These are phyloP conservation scores for Larix kaempferi DNA, from an alignment of 75 land plant species.

Conservation along the genomic window DNA sequence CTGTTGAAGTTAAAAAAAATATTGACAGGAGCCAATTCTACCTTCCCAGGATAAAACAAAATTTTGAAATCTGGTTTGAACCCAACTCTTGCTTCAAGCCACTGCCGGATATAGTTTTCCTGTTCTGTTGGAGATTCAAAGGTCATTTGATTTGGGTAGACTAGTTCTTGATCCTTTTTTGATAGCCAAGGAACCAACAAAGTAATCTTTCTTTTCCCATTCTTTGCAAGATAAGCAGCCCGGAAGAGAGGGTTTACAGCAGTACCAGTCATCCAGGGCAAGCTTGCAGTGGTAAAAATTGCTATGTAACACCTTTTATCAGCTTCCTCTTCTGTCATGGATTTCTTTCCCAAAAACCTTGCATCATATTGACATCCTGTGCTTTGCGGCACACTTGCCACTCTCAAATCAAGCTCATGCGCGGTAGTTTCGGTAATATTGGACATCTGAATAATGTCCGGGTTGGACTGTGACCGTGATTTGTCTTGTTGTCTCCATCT, in stretches of 20 bases:
- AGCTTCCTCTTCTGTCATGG: slow-evolving; percentile 2
- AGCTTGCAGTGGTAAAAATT: slow-evolving; percentile 79
- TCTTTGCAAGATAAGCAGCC: slow-evolving; percentile 76
- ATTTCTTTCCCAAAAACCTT: neutral
- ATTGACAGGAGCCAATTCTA: slow-evolving; percentile 8
- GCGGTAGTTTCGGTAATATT: neutral
- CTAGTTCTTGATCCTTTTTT: slow-evolving; percentile 53
- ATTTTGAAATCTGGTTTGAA: slow-evolving; percentile 43
- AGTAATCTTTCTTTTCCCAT: slow-evolving; percentile 50
- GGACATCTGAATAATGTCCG: neutral
- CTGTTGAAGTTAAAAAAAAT: too few relatives aligned
- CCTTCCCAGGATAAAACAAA: slow-evolving; percentile 76
- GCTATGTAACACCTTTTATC: slow-evolving; percentile 60
- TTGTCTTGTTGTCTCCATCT: slow-evolving; percentile 1
- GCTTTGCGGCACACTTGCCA: too few relatives aligned
- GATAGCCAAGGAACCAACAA: slow-evolving; percentile 85
- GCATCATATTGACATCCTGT: too few relatives aligned
- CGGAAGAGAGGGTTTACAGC: slow-evolving; percentile 88
- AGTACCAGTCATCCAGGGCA: slow-evolving; percentile 96
- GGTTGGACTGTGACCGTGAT: slow-evolving; percentile 1
- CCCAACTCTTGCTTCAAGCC: slow-evolving; percentile 75
- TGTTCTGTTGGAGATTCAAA: slow-evolving; percentile 67
- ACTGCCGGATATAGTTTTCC: slow-evolving; percentile 57
- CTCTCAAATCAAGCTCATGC: neutral
- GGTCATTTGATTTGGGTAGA: slow-evolving; percentile 59